Evolutionary conservation across 176 grass and related monocot genomes (phyloP).

Genomic region (Eremochloa ophiuroides): DNA sequence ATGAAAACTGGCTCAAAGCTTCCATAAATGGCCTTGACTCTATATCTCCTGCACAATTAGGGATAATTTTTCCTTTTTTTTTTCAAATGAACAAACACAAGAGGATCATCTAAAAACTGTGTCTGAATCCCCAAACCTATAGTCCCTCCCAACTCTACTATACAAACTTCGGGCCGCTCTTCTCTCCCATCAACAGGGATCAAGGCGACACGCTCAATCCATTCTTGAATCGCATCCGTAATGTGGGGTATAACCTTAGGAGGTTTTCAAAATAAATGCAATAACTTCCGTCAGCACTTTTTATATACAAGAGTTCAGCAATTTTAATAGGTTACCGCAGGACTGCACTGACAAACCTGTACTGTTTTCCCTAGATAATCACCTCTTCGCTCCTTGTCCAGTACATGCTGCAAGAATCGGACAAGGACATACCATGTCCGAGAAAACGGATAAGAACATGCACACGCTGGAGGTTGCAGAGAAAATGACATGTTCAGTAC

Average conservation of each 20-base stretch:
- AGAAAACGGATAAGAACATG: slow-evolving; percentile 13
- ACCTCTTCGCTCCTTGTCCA: slow-evolving; percentile 46
- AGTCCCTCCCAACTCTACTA: slow-evolving; percentile 45
- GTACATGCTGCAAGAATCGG: slow-evolving; percentile 33
- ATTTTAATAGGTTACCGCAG: neutral
- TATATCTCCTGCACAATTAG: slow-evolving; percentile 57
- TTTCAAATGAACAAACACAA: slow-evolving; percentile 5
- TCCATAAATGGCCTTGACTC: slow-evolving; percentile 55
- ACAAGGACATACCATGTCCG: neutral
- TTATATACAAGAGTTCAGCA: neutral
- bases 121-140: slow-evolving; percentile 30
- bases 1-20: slow-evolving; percentile 59
- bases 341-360: slow-evolving; percentile 27
- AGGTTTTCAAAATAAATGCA: neutral
- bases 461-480: neutral
- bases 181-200: slow-evolving; percentile 48
- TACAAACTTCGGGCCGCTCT: slow-evolving; percentile 40
- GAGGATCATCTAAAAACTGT: neutral
- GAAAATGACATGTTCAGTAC: neutral
- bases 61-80: neutral
- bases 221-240: slow-evolving; percentile 56
- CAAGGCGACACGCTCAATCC: slow-evolving; percentile 42
- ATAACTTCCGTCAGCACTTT: neutral
- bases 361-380: slow-evolving; percentile 54
- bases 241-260: slow-evolving; percentile 41